These are phyloP conservation scores for Cynara cardunculus DNA, from an alignment of 129 eudicot genomes.

Conservation along the genomic window DNA sequence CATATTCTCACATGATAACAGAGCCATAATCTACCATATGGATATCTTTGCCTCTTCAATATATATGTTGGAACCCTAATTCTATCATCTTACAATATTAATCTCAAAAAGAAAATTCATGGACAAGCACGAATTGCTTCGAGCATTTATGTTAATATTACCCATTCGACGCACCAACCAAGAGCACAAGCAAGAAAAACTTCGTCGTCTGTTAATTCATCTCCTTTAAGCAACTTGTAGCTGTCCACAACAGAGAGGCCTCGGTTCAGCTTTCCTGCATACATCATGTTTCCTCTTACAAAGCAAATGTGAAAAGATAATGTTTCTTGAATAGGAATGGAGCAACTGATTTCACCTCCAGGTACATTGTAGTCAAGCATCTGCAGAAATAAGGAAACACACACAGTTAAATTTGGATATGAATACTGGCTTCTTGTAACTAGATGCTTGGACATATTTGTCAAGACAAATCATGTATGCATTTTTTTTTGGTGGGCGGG, in stretches of 20 bases:
- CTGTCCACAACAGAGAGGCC: conserved; percentile 76
- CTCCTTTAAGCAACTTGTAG: conserved; percentile 60
- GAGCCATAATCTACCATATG: background rate
- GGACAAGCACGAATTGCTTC: background rate
- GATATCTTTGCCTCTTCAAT: background rate
- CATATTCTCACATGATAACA: background rate
- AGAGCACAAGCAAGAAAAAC: conserved; percentile 59
- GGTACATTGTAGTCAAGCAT: conserved; percentile 86
- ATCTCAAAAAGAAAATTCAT: background rate
- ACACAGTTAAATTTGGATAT: background rate
- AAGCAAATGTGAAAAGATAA: background rate
- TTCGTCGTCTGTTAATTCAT: conserved; percentile 55
- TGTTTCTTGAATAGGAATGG: background rate
- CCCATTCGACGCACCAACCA: conserved; percentile 94
- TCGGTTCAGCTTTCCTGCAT: conserved; percentile 64
- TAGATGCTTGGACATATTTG: no score
- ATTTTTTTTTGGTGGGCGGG: no score
- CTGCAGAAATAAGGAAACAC: conserved; percentile 31
- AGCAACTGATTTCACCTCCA: conserved; percentile 45
- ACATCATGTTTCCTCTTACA: background rate
- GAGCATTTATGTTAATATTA: background rate
- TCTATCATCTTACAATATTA: background rate
- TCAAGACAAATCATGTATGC: no score
- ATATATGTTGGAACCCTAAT: background rate
- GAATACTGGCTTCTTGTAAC: no score